Base-by-base conservation (phyloP, 352 stramenopile genomes). In the Blastocystis sp. region DNA sequence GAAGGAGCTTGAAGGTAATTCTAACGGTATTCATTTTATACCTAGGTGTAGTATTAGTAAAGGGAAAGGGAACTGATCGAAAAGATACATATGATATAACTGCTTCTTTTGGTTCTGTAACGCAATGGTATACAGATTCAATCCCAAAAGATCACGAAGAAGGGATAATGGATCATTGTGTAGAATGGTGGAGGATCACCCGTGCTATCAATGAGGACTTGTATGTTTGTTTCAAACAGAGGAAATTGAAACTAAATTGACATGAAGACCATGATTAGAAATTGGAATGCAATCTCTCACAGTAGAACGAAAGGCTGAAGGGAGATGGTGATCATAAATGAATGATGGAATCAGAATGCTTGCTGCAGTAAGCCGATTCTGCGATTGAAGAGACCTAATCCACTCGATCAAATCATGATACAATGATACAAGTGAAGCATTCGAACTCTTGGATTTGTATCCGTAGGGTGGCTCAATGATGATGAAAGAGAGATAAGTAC, bases 361-460 rank as follows among this genome's bases (percentile, higher is more conserved):
- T 59, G 43, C 69, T 59, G 42, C 43, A 24, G 39, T 7, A 0
- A 63, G 21, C 11, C n/a, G 21, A 14, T 63, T 21, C 46, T 29
- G 24, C 12, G 49, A 32, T 16, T 35, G 49, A 24, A 59, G 49
- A 27, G 69, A 39, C 3, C 24, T 0, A 43, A 80, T 61, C 69
- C 69, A 80, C 9, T 63, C 43, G 6, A 37, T 42, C 42, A 80
- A n/a, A 24, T 59, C 14, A 46, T 59, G 43, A 35, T 80, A 80
- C 39, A 80, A 12, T 11, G 39, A 65, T n/a, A 80, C 9, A n/a
- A 63, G 19, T n/a, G 69, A 59, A 14, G 14, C 69, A 29, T 80
- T 80, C 43, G 24, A 29, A n/a, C 14, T 37, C 46, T 80, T 80
- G 43, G 69, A 51, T 39, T 42, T 59, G 37, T 80, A 80, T 61